Percentiles rank a stretch among this genome's conserved stretches.
phyloP scores from a whole-genome alignment of 1,284 basidiomycete genomes.

The Trichosporon sp. region DNA sequence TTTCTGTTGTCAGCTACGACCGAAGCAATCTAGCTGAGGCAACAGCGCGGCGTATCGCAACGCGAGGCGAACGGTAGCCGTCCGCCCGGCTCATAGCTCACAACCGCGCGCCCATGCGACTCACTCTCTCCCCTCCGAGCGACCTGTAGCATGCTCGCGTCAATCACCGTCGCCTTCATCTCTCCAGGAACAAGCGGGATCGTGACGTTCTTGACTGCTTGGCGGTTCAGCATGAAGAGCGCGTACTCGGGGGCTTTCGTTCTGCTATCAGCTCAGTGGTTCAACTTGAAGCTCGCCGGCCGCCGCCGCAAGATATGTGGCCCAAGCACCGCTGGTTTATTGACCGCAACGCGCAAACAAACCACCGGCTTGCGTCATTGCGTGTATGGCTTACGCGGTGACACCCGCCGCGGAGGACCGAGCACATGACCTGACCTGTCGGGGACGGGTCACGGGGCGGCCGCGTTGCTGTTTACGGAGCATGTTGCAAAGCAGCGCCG shows the following conservation, averaged over 20 bases:
- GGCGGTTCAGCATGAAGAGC: conserved; percentile 52
- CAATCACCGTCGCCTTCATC: conserved; percentile 47
- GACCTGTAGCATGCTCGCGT: conserved; percentile 47
- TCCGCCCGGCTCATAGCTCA: too few relatives aligned
- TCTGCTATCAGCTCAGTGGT: conserved; percentile 27
- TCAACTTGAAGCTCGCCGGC: not conserved
- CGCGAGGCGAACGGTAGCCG: too few relatives aligned
- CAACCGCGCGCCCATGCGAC: conserved; percentile 24
- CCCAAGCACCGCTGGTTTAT: too few relatives aligned
- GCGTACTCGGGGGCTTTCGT: conserved; percentile 49
- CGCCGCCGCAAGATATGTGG: too few relatives aligned
- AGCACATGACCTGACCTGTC: not conserved
- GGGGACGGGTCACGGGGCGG: not conserved
- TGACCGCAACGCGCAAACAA: too few relatives aligned
- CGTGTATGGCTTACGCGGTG: not conserved
- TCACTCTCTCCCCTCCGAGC: conserved; percentile 50
- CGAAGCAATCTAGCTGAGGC: too few relatives aligned
- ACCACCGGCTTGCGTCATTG: not conserved
- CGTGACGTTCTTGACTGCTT: conserved; percentile 46
- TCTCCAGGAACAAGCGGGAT: conserved; percentile 49
- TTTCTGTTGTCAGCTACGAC: conserved; percentile 20
- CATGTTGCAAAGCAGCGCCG: not conserved
- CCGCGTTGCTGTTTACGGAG: not conserved
- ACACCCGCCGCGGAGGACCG: not conserved
- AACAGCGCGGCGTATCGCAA: too few relatives aligned